Conservation (phyloP, 129 eudicot genomes). For the Glebionis coronaria region DNA sequence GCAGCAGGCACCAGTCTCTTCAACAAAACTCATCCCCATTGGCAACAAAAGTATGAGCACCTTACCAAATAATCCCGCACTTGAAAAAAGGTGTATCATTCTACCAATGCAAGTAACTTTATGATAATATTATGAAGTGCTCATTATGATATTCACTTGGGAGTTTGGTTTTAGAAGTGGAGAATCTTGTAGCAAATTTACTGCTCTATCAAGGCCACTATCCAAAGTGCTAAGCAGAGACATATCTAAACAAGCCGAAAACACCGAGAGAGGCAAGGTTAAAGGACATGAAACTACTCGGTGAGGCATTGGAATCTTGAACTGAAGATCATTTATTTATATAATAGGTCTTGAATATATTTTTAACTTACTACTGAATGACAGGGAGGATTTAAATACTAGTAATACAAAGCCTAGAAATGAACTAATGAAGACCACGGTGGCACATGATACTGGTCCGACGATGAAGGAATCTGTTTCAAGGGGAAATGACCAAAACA, state of each 20-base stretch:
- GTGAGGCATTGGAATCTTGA: too few relatives aligned
- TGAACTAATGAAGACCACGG: constrained; percentile 20
- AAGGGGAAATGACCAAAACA: constrained; percentile 35
- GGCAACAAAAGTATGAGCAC: constrained; percentile 25
- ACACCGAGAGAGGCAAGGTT: too few relatives aligned
- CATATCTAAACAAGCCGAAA: not conserved
- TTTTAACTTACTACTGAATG: too few relatives aligned
- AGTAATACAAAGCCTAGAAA: constrained; percentile 23
- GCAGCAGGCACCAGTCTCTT: constrained; percentile 39
- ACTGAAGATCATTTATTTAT: not conserved
- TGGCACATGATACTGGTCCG: constrained; percentile 26
- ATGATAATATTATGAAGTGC: constrained; percentile 9
- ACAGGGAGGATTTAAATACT: constrained; percentile 33
- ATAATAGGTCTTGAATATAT: not conserved
- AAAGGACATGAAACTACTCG: too few relatives aligned
- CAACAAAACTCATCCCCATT: constrained; percentile 31
- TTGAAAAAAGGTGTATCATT: constrained; percentile 42
- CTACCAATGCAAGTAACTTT: constrained; percentile 8
- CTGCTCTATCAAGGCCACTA: constrained; percentile 32
- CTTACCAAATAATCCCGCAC: constrained; percentile 29
- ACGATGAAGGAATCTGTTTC: constrained; percentile 26
- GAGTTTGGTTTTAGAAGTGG: constrained; percentile 24
- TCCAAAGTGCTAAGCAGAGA: constrained; percentile 31
- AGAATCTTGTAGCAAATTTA: constrained; percentile 39
- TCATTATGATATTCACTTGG: constrained; percentile 28